A percentile compares a stretch with the other conserved stretches of the same genome.
Evolutionary conservation across 352 stramenopile species (phyloP).

Genomic region (Phytophthora hybrid): DNA sequence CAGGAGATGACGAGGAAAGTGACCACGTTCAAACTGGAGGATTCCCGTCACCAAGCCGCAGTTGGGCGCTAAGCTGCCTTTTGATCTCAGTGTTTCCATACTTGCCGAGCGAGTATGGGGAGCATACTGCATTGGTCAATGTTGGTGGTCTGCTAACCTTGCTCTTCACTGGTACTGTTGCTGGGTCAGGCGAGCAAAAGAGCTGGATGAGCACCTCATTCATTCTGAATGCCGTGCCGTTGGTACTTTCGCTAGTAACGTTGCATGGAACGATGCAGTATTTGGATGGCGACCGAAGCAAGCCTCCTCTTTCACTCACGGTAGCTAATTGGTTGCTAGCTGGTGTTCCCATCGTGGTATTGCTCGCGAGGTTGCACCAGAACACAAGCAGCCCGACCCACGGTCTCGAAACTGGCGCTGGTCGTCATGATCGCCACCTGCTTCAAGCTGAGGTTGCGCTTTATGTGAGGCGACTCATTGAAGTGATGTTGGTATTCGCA

Average conservation of each 20-base stretch:
- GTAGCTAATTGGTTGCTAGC: slow-evolving; percentile 65
- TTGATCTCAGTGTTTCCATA: slow-evolving; percentile 79
- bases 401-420: slow-evolving; percentile 19
- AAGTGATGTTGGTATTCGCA: slow-evolving; percentile 65
- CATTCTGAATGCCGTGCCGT: slow-evolving; percentile 22
- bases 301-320: slow-evolving; percentile 60
- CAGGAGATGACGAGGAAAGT: slow-evolving; percentile 5
- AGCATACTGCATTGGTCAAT: slow-evolving; percentile 68
- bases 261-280: slow-evolving; percentile 65
- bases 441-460: slow-evolving; percentile 11
- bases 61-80: slow-evolving; percentile 64
- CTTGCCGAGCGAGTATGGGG: slow-evolving; percentile 76
- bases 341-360: slow-evolving; percentile 45
- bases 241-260: slow-evolving; percentile 51
- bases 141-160: slow-evolving; percentile 49
- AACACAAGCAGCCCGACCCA: not conserved
- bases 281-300: slow-evolving; percentile 58
- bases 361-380: slow-evolving; percentile 39
- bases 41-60: slow-evolving; percentile 27
- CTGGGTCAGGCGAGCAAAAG: not conserved
- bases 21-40: not conserved
- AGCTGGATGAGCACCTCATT: slow-evolving; percentile 18
- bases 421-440: slow-evolving; percentile 5
- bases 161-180: slow-evolving; percentile 14
- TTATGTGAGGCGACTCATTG: slow-evolving; percentile 51